A percentile compares a stretch with the other conserved stretches of the same genome.
These are phyloP conservation scores for Penicillium cinerascens DNA, from an alignment of 495 filamentous ascomycete genomes.

Conservation along the genomic window DNA sequence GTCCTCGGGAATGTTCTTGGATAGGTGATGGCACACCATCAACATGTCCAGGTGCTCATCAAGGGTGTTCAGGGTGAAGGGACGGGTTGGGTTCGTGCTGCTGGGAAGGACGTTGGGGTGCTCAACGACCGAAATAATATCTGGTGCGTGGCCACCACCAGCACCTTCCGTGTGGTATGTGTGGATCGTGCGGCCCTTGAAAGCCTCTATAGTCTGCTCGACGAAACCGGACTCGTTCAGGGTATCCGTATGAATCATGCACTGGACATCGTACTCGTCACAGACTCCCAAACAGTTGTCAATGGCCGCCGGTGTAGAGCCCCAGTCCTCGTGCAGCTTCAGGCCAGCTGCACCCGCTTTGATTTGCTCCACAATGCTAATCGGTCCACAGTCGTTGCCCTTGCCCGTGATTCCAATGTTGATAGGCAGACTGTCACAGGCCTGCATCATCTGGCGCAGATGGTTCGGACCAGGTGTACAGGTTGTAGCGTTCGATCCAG, in stretches of 20 bases:
- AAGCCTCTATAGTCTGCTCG: constrained; percentile 82
- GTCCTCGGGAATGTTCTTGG: constrained; percentile 90
- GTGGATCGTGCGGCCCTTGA: constrained; percentile 90
- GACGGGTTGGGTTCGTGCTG: constrained; percentile 90
- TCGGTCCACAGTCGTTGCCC: constrained; percentile 79
- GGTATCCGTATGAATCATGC: constrained; percentile 96
- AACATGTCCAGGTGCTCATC: constrained; percentile 99
- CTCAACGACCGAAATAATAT: constrained; percentile 94
- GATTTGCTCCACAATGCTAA: constrained; percentile 76
- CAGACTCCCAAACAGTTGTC: constrained; percentile 85
- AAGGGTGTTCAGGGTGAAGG: constrained; percentile 88
- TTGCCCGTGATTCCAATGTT: constrained; percentile 96
- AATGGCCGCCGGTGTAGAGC: constrained; percentile 87
- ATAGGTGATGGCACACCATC: constrained; percentile 97
- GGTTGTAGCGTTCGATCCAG: constrained; percentile 92
- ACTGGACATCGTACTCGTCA: constrained; percentile 89
- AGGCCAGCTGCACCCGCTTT: constrained; percentile 82
- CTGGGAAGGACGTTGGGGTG: constrained; percentile 89
- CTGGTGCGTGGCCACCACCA: constrained; percentile 92
- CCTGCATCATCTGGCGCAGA: constrained; percentile 91
- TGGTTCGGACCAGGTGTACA: constrained; percentile 86
- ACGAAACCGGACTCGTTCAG: constrained; percentile 98
- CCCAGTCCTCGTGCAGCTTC: constrained; percentile 98
- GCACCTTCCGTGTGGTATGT: constrained; percentile 99
- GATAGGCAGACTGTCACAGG: constrained; percentile 78